Evolutionary conservation across 1,284 basidiomycete genomes (phyloP).

Genomic region (Coniferiporia sulphurascens): DNA sequence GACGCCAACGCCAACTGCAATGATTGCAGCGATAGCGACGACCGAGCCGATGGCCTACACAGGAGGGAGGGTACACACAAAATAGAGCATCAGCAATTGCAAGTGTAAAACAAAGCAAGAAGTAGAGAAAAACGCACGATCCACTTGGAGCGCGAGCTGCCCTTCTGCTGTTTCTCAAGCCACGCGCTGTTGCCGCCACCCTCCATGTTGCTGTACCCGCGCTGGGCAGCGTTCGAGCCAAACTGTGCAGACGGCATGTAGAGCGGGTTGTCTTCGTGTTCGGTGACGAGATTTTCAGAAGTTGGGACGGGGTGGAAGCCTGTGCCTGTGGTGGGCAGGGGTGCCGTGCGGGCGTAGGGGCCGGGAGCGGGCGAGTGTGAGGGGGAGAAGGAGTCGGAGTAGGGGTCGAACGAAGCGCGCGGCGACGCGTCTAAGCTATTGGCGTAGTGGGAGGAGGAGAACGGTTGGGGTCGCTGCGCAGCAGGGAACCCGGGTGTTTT

Average conservation of each 20-base stretch:
- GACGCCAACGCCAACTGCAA: conserved; percentile 46
- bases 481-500: conserved; percentile 18
- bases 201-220: conserved; percentile 13
- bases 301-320: conserved; percentile 11
- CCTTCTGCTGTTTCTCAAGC: conserved; percentile 35
- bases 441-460: conserved; percentile 24
- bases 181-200: conserved; percentile 25
- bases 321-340: background rate
- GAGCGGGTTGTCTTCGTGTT: conserved; percentile 11
- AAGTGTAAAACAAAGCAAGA: too few relatives aligned
- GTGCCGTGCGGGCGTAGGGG: background rate
- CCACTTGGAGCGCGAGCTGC: conserved; percentile 31
- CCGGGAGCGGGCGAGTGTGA: conserved; percentile 11
- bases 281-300: background rate
- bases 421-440: conserved; percentile 20
- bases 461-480: conserved; percentile 34
- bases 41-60: conserved; percentile 44
- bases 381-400: conserved; percentile 14
- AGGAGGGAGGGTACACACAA: background rate
- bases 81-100: background rate
- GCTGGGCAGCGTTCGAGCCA: conserved; percentile 17
- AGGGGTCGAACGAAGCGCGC: conserved; percentile 22
- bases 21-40: conserved; percentile 38
- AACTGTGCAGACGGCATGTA: conserved; percentile 17
- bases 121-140: conserved; percentile 35